Conservation (phyloP, 176 grass and related monocot species). For the Urochloa ruziziensis region DNA sequence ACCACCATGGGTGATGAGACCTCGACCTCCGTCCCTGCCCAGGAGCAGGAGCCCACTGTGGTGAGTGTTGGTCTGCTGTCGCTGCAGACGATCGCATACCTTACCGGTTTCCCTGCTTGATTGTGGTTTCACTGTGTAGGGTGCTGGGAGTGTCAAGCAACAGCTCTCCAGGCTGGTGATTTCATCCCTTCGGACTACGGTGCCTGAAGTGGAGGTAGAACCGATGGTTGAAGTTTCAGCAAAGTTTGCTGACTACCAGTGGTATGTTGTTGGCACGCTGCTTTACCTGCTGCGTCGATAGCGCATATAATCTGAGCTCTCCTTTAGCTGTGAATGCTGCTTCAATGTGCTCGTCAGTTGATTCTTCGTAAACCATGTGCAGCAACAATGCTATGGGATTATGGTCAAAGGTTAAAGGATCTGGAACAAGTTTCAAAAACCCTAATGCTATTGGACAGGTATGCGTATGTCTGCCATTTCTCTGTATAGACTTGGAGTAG, state of each 20-base stretch:
- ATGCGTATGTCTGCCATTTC: neutral
- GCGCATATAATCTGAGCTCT: neutral
- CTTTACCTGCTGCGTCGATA: neutral
- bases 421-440: slow-evolving; percentile 74
- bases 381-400: slow-evolving; percentile 98
- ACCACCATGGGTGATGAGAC: slow-evolving; percentile 70
- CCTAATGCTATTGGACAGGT: slow-evolving; percentile 93
- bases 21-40: slow-evolving; percentile 39
- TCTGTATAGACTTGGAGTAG: neutral
- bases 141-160: slow-evolving; percentile 81
- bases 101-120: neutral
- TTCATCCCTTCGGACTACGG: slow-evolving; percentile 50
- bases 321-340: neutral
- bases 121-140: slow-evolving; percentile 21
- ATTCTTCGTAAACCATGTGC: slow-evolving; percentile 22
- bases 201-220: slow-evolving; percentile 67
- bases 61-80: slow-evolving; percentile 15
- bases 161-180: slow-evolving; percentile 60
- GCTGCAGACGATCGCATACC: neutral
- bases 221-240: slow-evolving; percentile 75
- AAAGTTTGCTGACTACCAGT: slow-evolving; percentile 96
- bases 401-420: slow-evolving; percentile 93
- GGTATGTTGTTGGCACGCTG: slow-evolving; percentile 44
- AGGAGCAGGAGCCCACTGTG: slow-evolving; percentile 17
- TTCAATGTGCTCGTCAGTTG: slow-evolving; percentile 8